Conservation (phyloP, 257 asterid species). For the Nicotiana tabacum region DNA sequence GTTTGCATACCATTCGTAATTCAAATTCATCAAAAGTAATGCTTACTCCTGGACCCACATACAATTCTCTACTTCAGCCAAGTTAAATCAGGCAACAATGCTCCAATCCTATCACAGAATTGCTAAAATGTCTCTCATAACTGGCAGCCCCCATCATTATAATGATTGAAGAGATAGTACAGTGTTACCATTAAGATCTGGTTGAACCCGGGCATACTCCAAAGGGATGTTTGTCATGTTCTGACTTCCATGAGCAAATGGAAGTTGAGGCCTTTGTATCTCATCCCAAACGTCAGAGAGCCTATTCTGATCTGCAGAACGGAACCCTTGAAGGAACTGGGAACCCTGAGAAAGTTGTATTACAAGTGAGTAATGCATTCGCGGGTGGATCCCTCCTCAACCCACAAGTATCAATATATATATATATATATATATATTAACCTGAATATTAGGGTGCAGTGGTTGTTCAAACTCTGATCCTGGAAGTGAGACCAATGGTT, state of each 20-base stretch:
- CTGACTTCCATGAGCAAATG: slow-evolving; percentile 37
- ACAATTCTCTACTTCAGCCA: no score
- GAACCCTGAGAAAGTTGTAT: slow-evolving; percentile 51
- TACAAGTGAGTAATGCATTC: not conserved
- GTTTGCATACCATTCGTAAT: not conserved
- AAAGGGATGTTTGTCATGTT: slow-evolving; percentile 51
- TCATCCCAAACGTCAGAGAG: slow-evolving; percentile 93
- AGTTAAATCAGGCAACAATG: no score
- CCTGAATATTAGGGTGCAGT: slow-evolving; percentile 70
- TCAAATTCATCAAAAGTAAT: not conserved
- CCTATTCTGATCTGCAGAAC: slow-evolving; percentile 61
- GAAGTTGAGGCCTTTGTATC: slow-evolving; percentile 71
- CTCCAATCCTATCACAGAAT: no score
- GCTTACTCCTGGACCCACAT: no score
- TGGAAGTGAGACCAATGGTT: slow-evolving; percentile 71
- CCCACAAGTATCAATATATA: not conserved
- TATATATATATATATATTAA: slow-evolving; percentile 15
- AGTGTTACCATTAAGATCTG: slow-evolving; percentile 62
- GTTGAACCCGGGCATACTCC: slow-evolving; percentile 51
- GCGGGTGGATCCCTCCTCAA: not conserved
- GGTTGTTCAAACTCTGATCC: slow-evolving; percentile 75
- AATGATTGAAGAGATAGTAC: slow-evolving; percentile 3
- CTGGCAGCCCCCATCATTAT: no score
- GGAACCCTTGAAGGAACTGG: slow-evolving; percentile 81
- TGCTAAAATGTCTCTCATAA: no score